Conservation (phyloP, 2,329 filamentous ascomycete genomes). For the Gaeumannomyces sp. region DNA sequence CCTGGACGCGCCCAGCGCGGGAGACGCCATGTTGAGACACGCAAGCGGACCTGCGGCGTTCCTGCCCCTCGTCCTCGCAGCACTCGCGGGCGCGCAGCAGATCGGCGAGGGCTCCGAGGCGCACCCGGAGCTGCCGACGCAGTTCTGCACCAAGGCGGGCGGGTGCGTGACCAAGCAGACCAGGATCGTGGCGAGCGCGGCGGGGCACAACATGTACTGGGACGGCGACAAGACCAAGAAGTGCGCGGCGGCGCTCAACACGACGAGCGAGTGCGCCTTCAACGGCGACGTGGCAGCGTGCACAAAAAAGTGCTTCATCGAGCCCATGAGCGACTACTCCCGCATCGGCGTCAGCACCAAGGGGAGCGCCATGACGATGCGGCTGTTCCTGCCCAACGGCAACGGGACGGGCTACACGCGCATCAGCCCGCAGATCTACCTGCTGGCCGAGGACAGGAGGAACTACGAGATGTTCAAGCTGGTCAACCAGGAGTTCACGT, state of each 20-base stretch:
- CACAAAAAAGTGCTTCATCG: conserved; percentile 42
- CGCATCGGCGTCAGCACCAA: conserved; percentile 18
- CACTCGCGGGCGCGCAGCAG: conserved; percentile 15
- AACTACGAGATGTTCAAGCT: conserved; percentile 53
- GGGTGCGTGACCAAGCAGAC: conserved; percentile 19
- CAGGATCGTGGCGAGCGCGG: conserved; percentile 18
- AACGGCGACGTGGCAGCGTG: conserved; percentile 32
- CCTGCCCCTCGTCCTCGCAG: conserved; percentile 12
- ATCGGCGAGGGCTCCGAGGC: conserved; percentile 20
- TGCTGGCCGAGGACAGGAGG: conserved; percentile 44
- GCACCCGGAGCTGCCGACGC: conserved; percentile 20
- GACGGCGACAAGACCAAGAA: conserved; percentile 14
- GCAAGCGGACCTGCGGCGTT: conserved; percentile 9
- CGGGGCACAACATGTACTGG: conserved; percentile 18
- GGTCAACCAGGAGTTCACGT: conserved; percentile 53
- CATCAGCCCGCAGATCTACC: conserved; percentile 42
- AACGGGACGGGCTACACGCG: conserved; percentile 14
- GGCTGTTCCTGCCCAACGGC: conserved; percentile 16
- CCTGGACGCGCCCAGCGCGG: not conserved
- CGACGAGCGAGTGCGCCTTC: conserved; percentile 34
- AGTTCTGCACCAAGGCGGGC: conserved; percentile 18
- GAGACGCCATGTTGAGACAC: not conserved
- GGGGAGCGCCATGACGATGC: conserved; percentile 19
- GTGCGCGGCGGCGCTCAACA: conserved; percentile 17
- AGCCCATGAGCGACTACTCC: conserved; percentile 39